These are phyloP conservation scores for Gnomoniopsis smithogilvyi DNA, from an alignment of 2,329 filamentous ascomycete species.

Conservation along the genomic window DNA sequence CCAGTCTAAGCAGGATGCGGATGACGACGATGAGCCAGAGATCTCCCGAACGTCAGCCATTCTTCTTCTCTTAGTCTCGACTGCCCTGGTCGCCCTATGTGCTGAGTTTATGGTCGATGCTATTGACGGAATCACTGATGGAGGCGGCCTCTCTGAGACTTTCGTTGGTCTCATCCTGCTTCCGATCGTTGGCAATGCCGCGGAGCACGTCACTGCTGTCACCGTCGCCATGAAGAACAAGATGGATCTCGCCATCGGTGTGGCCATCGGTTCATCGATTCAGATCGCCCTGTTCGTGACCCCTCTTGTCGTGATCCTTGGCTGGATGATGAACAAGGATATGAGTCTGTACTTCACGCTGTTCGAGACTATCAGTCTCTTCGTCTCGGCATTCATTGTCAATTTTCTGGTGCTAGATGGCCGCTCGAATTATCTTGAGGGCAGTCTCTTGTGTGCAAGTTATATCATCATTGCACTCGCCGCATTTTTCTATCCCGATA, in stretches of 20 bases:
- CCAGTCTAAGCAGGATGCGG: slow-evolving; percentile 17
- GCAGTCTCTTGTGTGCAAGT: slow-evolving; percentile 63
- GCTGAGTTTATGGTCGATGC: slow-evolving; percentile 69
- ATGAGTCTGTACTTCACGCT: slow-evolving; percentile 83
- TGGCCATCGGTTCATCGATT: slow-evolving; percentile 68
- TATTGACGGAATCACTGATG: slow-evolving; percentile 59
- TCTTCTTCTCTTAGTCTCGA: slow-evolving; percentile 60
- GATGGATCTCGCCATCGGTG: slow-evolving; percentile 72
- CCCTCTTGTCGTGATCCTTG: slow-evolving; percentile 66
- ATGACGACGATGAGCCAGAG: slow-evolving; percentile 29
- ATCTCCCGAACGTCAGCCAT: slow-evolving; percentile 52
- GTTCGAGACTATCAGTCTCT: slow-evolving; percentile 85
- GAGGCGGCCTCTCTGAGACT: slow-evolving; percentile 54
- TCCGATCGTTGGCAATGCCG: slow-evolving; percentile 71
- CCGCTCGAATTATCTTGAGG: slow-evolving; percentile 83
- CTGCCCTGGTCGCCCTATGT: slow-evolving; percentile 63
- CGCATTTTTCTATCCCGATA: slow-evolving; percentile 63
- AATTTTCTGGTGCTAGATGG: slow-evolving; percentile 86
- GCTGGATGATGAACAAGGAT: slow-evolving; percentile 65
- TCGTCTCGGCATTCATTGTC: slow-evolving; percentile 80
- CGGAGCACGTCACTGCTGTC: slow-evolving; percentile 69
- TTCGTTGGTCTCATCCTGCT: slow-evolving; percentile 72
- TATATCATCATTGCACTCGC: slow-evolving; percentile 67
- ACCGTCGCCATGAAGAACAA: slow-evolving; percentile 72
- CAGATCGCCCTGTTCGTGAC: slow-evolving; percentile 72